Evolutionary conservation across 1,284 basidiomycete species (phyloP).

Genomic region (Fomitopsis schrenkii): DNA sequence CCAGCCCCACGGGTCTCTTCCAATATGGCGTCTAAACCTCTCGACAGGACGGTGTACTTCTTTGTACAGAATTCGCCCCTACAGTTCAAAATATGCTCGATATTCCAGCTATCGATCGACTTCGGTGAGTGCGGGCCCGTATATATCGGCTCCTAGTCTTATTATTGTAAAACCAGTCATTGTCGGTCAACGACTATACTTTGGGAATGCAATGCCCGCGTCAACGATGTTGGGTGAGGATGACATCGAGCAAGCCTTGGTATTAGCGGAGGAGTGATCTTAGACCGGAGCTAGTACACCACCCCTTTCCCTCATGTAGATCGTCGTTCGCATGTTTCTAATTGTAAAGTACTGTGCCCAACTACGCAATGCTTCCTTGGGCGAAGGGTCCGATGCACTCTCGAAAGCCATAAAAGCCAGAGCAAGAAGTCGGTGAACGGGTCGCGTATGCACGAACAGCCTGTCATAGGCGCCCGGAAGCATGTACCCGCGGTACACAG

Average conservation of each 20-base stretch:
- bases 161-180: slow-evolving; percentile 46
- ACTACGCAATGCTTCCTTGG: background rate
- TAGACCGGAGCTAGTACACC: background rate
- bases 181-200: slow-evolving; percentile 63
- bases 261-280: slow-evolving; percentile 51
- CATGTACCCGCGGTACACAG: slow-evolving; percentile 7
- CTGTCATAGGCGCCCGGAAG: slow-evolving; percentile 4
- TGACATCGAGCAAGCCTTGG: slow-evolving; percentile 69
- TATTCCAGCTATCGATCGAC: slow-evolving; percentile 79
- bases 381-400: background rate
- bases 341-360: background rate
- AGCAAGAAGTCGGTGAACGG: background rate
- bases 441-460: background rate
- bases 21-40: background rate
- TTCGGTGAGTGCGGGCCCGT: slow-evolving; percentile 43
- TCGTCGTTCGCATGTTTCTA: slow-evolving; percentile 1
- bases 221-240: slow-evolving; percentile 51
- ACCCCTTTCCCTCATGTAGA: background rate
- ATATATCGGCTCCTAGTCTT: background rate
- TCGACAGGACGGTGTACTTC: slow-evolving; percentile 69
- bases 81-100: slow-evolving; percentile 76
- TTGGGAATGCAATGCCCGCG: slow-evolving; percentile 60
- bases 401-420: background rate
- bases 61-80: slow-evolving; percentile 66
- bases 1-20: slow-evolving; percentile 8